Conservation (phyloP, 352 stramenopile species). For the Phytophthora idaei region DNA sequence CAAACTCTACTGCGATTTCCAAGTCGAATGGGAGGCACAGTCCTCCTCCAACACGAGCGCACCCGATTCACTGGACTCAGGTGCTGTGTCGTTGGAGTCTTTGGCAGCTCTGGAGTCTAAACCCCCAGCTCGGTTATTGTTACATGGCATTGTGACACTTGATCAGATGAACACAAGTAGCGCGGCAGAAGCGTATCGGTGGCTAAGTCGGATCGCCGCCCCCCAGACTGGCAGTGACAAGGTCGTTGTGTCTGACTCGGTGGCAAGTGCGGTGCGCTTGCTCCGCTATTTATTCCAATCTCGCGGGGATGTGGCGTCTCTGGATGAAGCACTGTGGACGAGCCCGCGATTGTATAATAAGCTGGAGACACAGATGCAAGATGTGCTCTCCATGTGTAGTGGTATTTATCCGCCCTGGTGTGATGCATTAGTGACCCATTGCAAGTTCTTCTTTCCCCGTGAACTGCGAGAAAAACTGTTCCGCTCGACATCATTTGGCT, state of each 20-base stretch:
- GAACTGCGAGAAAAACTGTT: conserved; percentile 78
- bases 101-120: conserved; percentile 24
- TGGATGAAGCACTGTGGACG: conserved; percentile 63
- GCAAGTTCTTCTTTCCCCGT: conserved; percentile 84
- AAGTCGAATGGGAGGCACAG: conserved; percentile 57
- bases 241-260: conserved; percentile 33
- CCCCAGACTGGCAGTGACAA: conserved; percentile 20
- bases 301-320: conserved; percentile 21
- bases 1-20: conserved; percentile 73
- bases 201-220: conserved; percentile 27
- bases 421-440: conserved; percentile 73
- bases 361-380: conserved; percentile 76
- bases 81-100: conserved; percentile 13
- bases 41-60: conserved; percentile 10
- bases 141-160: conserved; percentile 30
- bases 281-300: conserved; percentile 68
- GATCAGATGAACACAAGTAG: conserved; percentile 25
- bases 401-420: conserved; percentile 85
- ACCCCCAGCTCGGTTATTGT: conserved; percentile 18
- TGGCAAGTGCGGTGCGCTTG: conserved; percentile 56
- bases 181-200: conserved; percentile 24
- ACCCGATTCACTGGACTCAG: conserved; percentile 1
- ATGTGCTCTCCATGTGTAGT: conserved; percentile 84
- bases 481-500: conserved; percentile 79
- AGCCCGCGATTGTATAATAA: conserved; percentile 83